A percentile compares a stretch with the other conserved stretches of the same genome.
These are phyloP conservation scores for Nicotiana noctiflora DNA, from an alignment of 257 asterid species.

Conservation along the genomic window DNA sequence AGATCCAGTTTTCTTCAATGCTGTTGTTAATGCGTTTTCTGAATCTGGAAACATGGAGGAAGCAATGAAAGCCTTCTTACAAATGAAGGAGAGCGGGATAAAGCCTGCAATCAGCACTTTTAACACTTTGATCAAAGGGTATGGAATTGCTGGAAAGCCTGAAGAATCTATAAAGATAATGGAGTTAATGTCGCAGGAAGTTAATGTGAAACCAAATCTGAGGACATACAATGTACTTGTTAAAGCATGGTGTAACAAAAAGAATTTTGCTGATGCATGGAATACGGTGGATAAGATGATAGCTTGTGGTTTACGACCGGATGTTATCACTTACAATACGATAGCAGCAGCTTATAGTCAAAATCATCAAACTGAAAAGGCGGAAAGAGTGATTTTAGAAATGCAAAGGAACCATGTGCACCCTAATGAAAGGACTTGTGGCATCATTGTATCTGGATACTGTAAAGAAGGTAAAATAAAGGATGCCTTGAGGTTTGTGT, in stretches of 20 bases:
- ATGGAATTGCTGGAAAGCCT: conserved; percentile 59
- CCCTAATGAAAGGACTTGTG: conserved; percentile 61
- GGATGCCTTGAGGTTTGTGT: conserved; percentile 55
- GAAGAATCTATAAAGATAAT: conserved; percentile 50
- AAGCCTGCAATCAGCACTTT: conserved; percentile 54
- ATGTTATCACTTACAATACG: conserved; percentile 56
- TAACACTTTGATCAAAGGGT: conserved; percentile 68
- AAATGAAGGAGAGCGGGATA: conserved; percentile 55
- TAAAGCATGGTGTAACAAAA: conserved; percentile 55
- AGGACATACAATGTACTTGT: conserved; percentile 62
- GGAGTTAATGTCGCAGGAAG: conserved; percentile 47
- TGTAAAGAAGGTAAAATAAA: conserved; percentile 54
- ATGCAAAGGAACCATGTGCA: conserved; percentile 46
- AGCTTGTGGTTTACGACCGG: conserved; percentile 45
- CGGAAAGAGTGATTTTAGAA: conserved; percentile 45
- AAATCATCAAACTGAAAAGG: conserved; percentile 36
- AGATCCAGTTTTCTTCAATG: conserved; percentile 56
- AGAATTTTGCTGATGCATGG: conserved; percentile 49
- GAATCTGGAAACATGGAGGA: conserved; percentile 72
- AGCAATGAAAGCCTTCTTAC: conserved; percentile 45
- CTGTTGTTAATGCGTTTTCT: conserved; percentile 63
- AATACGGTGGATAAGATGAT: conserved; percentile 40
- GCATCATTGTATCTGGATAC: conserved; percentile 55
- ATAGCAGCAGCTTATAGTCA: conserved; percentile 49
- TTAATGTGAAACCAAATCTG: conserved; percentile 43